Percentiles rank a stretch among this genome's conserved stretches.
Conservation (phyloP, 225 moss, liverwort and hornwort genomes). For the Polytrichum commune region DNA sequence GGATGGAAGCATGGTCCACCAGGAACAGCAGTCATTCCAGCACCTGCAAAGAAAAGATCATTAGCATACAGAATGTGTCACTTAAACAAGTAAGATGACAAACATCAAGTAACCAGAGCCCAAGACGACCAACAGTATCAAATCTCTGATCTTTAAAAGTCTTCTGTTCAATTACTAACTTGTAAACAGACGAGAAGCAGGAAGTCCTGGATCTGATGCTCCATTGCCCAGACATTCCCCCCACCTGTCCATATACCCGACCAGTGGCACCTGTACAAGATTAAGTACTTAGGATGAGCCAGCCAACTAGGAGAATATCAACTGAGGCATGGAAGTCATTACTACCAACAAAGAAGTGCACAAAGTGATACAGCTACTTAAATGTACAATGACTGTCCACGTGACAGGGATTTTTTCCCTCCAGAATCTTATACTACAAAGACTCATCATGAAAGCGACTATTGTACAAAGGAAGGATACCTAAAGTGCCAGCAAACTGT, state of each 20-base stretch:
- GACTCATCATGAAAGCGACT: not conserved
- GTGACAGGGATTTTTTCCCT: too few relatives aligned
- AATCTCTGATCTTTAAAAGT: too few relatives aligned
- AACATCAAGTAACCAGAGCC: not conserved
- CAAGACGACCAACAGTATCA: not conserved
- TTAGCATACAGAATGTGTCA: not conserved
- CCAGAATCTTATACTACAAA: too few relatives aligned
- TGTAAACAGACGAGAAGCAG: constrained; percentile 63
- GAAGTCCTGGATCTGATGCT: constrained; percentile 50
- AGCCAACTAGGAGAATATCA: too few relatives aligned
- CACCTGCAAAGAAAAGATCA: constrained; percentile 29
- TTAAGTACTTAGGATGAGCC: not conserved
- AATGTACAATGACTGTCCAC: too few relatives aligned
- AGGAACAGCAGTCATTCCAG: constrained; percentile 60
- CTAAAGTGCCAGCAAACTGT: constrained; percentile 73
- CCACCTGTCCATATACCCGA: constrained; percentile 59
- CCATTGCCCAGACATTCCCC: constrained; percentile 64
- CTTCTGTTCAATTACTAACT: constrained; percentile 15
- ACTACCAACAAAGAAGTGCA: not conserved
- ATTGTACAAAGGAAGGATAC: constrained; percentile 8
- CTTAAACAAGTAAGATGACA: too few relatives aligned
- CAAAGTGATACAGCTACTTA: not conserved
- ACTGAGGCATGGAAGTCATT: not conserved
- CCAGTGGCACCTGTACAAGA: constrained; percentile 40
- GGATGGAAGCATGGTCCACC: constrained; percentile 55